These are phyloP conservation scores for Microsporum ferrugineum DNA, from an alignment of 2,329 filamentous ascomycete genomes.

Conservation along the genomic window DNA sequence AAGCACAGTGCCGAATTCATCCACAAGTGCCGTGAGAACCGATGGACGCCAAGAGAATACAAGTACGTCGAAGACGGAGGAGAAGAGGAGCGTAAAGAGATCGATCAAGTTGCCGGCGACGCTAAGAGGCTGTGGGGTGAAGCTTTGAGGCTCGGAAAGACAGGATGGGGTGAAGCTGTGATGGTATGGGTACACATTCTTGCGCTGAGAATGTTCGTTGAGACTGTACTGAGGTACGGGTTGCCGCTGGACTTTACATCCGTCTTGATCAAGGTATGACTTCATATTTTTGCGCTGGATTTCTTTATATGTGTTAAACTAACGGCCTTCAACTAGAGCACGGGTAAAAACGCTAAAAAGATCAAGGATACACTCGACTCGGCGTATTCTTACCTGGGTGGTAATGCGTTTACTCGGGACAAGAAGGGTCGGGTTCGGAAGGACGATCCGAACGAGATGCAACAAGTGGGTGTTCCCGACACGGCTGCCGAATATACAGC, in stretches of 20 bases:
- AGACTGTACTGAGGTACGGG: slow-evolving; percentile 93
- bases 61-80: slow-evolving; percentile 82
- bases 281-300: background rate
- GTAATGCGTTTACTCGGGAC: slow-evolving; percentile 86
- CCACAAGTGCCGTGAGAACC: slow-evolving; percentile 81
- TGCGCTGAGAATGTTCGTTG: slow-evolving; percentile 85
- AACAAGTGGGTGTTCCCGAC: slow-evolving; percentile 42
- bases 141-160: slow-evolving; percentile 71
- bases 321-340: slow-evolving; percentile 48
- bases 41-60: slow-evolving; percentile 91
- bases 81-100: slow-evolving; percentile 79
- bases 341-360: slow-evolving; percentile 69
- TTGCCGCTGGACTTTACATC: slow-evolving; percentile 82
- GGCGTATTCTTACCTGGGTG: slow-evolving; percentile 81
- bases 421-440: slow-evolving; percentile 87
- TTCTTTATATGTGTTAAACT: slow-evolving; percentile 5
- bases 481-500: slow-evolving; percentile 77
- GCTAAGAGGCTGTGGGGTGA: slow-evolving; percentile 90
- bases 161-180: slow-evolving; percentile 90
- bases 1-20: slow-evolving; percentile 79
- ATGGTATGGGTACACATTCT: slow-evolving; percentile 95
- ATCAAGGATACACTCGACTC: slow-evolving; percentile 67
- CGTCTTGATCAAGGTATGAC: slow-evolving; percentile 66
- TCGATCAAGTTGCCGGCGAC: slow-evolving; percentile 69
- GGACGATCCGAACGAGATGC: slow-evolving; percentile 84